Evolutionary conservation across 2,329 filamentous ascomycete genomes (phyloP), one percentile per base, ranked within the genome.

Genomic region (Torrubiellomyces zombiae): DNA sequence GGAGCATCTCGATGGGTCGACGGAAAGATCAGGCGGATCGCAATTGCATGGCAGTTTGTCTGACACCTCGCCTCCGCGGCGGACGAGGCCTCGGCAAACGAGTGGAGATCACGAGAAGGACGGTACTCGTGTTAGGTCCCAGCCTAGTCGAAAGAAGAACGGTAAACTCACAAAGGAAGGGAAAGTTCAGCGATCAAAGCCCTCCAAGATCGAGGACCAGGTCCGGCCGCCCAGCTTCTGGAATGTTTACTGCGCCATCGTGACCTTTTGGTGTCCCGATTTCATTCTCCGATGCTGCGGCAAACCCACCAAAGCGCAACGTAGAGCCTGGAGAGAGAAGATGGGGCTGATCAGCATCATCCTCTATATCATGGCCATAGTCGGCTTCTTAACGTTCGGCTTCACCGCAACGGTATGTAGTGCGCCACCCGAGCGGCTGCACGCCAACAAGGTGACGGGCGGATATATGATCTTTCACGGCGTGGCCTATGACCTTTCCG

Each of bases 381-480:
- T 98, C 23, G 89, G 89, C 44, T 98, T 86, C 55, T 58, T 98
- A 27, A 98, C 89, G 0, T 98, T 98, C 43, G 89, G 89, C 21
- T 98, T 98, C 53, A 95, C 81, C 4, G 67, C 78, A 32, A 74
- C 74, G 4, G 89, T 98, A 11, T 98, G 89, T 48, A 72, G 77
- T 10, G 51, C 56, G 3, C 75, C 81, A 7, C 69, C 72, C 14
- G 55, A 71, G 21, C 74, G 86, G 30, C 57, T 95, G 27, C 75
- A 74, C 33, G 66, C 81, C 45, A 95, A 95, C 50, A 60, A 91
- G 32, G 81, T 98, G 28, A 67, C 66, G 26, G 48, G 43, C 6
- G 82, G 81, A 9, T 94, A 81, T 56, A 85, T 98, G 80, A 95
- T 98, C 37, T 89, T 94, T 47, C 86, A 98, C 40, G 89, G 89